A percentile compares a stretch with the other conserved stretches of the same genome.
These are phyloP conservation scores for Lipomyces kockii DNA, from an alignment of 805 yeast genomes.

Conservation along the genomic window DNA sequence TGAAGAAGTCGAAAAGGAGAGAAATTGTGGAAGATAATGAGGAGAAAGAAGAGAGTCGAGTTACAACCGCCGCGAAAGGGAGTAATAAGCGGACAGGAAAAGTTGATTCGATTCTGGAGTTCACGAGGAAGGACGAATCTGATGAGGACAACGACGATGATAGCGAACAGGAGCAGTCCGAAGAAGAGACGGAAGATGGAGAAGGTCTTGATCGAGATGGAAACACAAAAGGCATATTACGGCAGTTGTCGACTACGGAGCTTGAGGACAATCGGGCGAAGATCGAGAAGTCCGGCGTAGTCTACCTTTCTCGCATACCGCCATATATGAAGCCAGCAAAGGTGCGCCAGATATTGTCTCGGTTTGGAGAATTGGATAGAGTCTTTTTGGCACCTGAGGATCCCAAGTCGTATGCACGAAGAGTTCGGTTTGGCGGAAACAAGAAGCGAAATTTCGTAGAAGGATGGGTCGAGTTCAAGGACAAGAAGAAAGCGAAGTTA, in stretches of 20 bases:
- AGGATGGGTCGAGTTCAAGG: slow-evolving; percentile 94
- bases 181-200: slow-evolving; percentile 35
- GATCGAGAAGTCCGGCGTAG: slow-evolving; percentile 81
- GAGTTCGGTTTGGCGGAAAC: slow-evolving; percentile 89
- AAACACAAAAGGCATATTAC: slow-evolving; percentile 33
- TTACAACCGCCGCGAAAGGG: slow-evolving; percentile 7
- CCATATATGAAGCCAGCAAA: slow-evolving; percentile 97
- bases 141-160: slow-evolving; percentile 42
- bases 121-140: slow-evolving; percentile 31
- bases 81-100: slow-evolving; percentile 14
- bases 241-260: slow-evolving; percentile 42
- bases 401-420: slow-evolving; percentile 59
- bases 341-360: slow-evolving; percentile 73
- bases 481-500: slow-evolving; percentile 83
- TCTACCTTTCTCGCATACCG: slow-evolving; percentile 88
- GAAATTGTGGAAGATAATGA: slow-evolving; percentile 27
- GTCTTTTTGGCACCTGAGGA: slow-evolving; percentile 87
- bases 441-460: slow-evolving; percentile 85
- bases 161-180: slow-evolving; percentile 37
- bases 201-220: slow-evolving; percentile 38
- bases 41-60: slow-evolving; percentile 13
- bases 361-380: slow-evolving; percentile 89
- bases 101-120: neutral
- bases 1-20: slow-evolving; percentile 39
- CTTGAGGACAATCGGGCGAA: slow-evolving; percentile 48